phyloP scores from a whole-genome alignment of 2,329 filamentous ascomycete genomes.

The Canariomyces notabilis region DNA sequence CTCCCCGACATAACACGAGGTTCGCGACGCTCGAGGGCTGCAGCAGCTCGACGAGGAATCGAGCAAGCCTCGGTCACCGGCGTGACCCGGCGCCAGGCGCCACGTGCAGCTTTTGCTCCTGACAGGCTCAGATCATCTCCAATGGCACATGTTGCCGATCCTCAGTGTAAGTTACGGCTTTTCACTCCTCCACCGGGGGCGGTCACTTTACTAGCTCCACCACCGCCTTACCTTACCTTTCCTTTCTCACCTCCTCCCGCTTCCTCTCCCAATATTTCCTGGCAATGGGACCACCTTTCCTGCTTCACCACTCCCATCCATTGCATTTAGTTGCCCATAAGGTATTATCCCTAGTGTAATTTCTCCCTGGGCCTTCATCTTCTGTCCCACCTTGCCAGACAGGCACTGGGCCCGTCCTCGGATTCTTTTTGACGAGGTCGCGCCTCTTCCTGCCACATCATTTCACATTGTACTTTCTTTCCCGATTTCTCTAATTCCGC shows the following conservation, averaged over 20 bases:
- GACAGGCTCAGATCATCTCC: slow-evolving; percentile 6
- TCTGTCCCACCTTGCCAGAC: too few relatives aligned
- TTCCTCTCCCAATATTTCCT: not conserved
- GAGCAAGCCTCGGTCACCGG: slow-evolving; percentile 1
- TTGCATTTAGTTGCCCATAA: too few relatives aligned
- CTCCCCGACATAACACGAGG: slow-evolving; percentile 7
- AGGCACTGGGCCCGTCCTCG: too few relatives aligned
- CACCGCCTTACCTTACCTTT: not conserved
- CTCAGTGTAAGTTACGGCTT: not conserved
- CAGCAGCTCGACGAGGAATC: not conserved
- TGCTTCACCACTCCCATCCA: too few relatives aligned
- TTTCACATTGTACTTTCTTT: not conserved
- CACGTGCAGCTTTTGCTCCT: slow-evolving; percentile 7
- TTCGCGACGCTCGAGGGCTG: slow-evolving; percentile 7
- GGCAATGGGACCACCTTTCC: not conserved
- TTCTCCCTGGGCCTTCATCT: too few relatives aligned
- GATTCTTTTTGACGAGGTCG: too few relatives aligned
- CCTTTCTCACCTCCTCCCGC: not conserved
- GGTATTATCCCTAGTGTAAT: too few relatives aligned
- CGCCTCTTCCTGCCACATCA: not conserved
- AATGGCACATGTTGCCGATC: not conserved
- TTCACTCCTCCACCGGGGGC: not conserved
- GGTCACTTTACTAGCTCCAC: not conserved
- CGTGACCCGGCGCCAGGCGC: not conserved
- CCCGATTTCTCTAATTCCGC: not conserved